These are phyloP conservation scores for Stachybotrys elegans DNA, from an alignment of 2,329 filamentous ascomycete species.

Conservation along the genomic window DNA sequence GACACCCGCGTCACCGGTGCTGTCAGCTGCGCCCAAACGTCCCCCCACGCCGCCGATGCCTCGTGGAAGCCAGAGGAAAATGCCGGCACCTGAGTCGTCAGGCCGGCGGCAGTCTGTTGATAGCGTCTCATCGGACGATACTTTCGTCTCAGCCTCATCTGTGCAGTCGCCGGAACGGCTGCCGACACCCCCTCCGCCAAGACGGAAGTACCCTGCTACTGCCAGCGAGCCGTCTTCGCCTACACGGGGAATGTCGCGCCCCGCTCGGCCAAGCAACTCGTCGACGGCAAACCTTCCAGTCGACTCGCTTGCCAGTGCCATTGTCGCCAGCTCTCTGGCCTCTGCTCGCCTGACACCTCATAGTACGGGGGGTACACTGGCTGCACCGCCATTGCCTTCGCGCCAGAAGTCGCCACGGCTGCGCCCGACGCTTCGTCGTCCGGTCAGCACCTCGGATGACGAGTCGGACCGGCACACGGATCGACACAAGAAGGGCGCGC, in stretches of 20 bases:
- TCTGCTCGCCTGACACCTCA: conserved; percentile 49
- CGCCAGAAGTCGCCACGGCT: conserved; percentile 48
- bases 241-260: conserved; percentile 27
- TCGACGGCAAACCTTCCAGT: conserved; percentile 44
- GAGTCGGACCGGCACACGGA: conserved; percentile 48
- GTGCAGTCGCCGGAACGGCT: conserved; percentile 23
- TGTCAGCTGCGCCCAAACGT: too few relatives aligned
- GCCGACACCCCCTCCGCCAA: conserved; percentile 15
- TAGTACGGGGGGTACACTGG: conserved; percentile 29
- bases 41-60: conserved; percentile 33
- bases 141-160: conserved; percentile 38
- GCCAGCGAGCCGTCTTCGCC: conserved; percentile 29
- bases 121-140: conserved; percentile 39
- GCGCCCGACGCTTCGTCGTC: conserved; percentile 61
- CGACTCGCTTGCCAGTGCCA: conserved; percentile 65
- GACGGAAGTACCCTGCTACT: conserved; percentile 7
- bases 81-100: conserved; percentile 1
- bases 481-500: conserved; percentile 40
- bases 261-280: conserved; percentile 15
- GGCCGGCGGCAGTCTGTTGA: conserved; percentile 11
- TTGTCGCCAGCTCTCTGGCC: conserved; percentile 70
- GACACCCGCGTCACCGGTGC: too few relatives aligned
- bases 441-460: conserved; percentile 43
- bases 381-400: conserved; percentile 30
- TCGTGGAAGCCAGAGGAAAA: conserved; percentile 17